Base-by-base conservation (phyloP, 495 filamentous ascomycete genomes). In the Penicillium robsamsonii region DNA sequence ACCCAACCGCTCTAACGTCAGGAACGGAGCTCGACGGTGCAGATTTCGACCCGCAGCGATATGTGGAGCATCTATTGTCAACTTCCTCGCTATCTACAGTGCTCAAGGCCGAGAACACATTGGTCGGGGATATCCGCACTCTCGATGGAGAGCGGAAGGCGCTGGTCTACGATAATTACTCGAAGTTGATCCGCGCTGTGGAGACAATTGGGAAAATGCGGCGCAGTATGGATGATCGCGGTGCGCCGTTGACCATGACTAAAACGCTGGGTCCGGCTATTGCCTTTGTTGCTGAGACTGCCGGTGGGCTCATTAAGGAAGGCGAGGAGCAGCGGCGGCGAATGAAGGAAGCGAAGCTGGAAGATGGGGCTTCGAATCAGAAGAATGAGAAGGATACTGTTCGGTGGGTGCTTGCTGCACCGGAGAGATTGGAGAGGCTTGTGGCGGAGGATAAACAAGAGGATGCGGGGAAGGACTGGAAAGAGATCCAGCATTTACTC, bases 81-180 rank as follows among this genome's bases (percentile, higher is more conserved):
- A 72, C 72, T 1, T 77, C 79, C 0, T 93, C 88, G 53, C 77
- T 93, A 0, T 72, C 82, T 42, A 77, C 80, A 17, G 76, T 92
- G 1, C 72, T 95, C 1, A 81, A 81, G 33, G 81, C 77, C 13
- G 81, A 84, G 58, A 82, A 84, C 15, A 77, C 75, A 17, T 63
- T 79, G 12, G 74, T 79, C 10, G 72, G 77, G 61, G 94, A 97
- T 69, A 94, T 96, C 35, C 79, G 91, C 22, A 89, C 88, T 2
- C 79, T 97, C 17, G 94, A 97, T 65, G 92, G 93, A 20, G 94
- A 98, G 76, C 85, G 90, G 64, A 98, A 98, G 72, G 92, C 94
- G 22, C 77, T 98, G 40, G 94, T 98, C 5, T 98, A 98, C 69
- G 94, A 98, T 70, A 98, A 98, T 69, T 98, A 97, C 71, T 90